Percentiles rank a stretch among this genome's conserved stretches.
phyloP scores from a whole-genome alignment of 164 flowering plant genomes.

The Stephania yunnanensis region DNA sequence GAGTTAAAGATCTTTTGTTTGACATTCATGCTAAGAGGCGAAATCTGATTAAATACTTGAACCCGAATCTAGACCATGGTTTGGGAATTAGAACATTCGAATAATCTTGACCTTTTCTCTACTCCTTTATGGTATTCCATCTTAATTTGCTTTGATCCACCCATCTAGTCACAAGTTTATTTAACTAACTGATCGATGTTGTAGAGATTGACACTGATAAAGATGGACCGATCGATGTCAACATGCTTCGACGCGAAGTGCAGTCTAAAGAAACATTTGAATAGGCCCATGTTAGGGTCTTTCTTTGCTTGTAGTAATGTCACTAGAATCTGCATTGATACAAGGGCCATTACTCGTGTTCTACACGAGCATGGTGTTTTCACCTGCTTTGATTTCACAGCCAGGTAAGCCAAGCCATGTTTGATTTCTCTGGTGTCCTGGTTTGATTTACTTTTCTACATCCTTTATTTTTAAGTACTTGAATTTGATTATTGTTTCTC shows the following conservation, averaged over 20 bases:
- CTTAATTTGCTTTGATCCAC: no score
- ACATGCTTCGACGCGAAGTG: constrained; percentile 32
- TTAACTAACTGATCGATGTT: no score
- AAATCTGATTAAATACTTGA: no score
- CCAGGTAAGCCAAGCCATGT: constrained; percentile 13
- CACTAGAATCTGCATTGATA: constrained; percentile 50
- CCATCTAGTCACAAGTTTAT: no score
- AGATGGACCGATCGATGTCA: constrained; percentile 50
- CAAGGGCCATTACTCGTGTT: constrained; percentile 47
- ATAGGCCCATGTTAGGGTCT: constrained; percentile 66
- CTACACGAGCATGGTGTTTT: constrained; percentile 63
- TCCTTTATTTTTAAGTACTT: no score
- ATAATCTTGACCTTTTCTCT: no score
- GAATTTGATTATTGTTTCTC: not conserved
- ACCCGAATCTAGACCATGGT: no score
- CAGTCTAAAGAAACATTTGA: constrained; percentile 22
- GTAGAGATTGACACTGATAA: constrained; percentile 32
- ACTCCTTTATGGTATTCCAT: no score
- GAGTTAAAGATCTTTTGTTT: no score
- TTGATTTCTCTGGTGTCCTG: not conserved
- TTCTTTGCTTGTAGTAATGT: constrained; percentile 87
- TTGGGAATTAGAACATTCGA: no score
- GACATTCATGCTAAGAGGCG: no score
- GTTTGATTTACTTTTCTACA: not conserved
- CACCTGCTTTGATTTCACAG: constrained; percentile 68